These are phyloP conservation scores for Carpinus fangiana DNA, from an alignment of 306 rosid genomes.

Conservation along the genomic window DNA sequence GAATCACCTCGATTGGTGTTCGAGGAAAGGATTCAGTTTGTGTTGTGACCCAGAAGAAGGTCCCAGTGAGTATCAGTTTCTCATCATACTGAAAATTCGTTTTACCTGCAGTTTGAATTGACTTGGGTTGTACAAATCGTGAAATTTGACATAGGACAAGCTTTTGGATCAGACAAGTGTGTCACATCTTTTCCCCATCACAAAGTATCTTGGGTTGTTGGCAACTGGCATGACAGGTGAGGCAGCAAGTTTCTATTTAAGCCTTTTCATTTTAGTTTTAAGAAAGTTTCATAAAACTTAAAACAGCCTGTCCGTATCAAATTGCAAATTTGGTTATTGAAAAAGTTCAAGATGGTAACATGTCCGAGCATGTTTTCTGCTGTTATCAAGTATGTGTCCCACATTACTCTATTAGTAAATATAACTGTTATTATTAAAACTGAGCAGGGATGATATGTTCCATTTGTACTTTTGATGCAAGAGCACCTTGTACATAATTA, in stretches of 20 bases:
- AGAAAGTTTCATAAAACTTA: background rate
- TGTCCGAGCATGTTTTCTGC: background rate
- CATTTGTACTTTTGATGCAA: background rate
- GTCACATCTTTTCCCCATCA: slow-evolving; percentile 85
- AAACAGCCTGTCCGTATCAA: slow-evolving; percentile 1
- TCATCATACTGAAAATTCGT: background rate
- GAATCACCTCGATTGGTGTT: slow-evolving; percentile 91
- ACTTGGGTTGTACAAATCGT: slow-evolving; percentile 11
- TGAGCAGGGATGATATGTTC: background rate
- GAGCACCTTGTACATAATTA: background rate
- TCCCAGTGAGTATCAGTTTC: slow-evolving; percentile 70
- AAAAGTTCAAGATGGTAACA: background rate
- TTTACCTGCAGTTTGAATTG: slow-evolving; percentile 6
- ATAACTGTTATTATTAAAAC: background rate
- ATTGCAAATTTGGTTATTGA: background rate
- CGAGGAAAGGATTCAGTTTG: slow-evolving; percentile 92
- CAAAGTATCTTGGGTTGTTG: slow-evolving; percentile 86
- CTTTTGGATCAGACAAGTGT: slow-evolving; percentile 98
- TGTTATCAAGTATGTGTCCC: background rate
- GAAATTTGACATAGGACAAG: slow-evolving; percentile 68
- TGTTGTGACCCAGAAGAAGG: slow-evolving; percentile 98
- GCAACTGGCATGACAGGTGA: slow-evolving; percentile 98
- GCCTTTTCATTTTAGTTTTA: slow-evolving; percentile 13
- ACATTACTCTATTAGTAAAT: background rate
- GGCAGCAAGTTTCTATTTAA: slow-evolving; percentile 3